Evolutionary conservation across 2,329 filamentous ascomycete genomes (phyloP), one percentile per base, ranked within the genome.

Genomic region (Neospermospora avenae): DNA sequence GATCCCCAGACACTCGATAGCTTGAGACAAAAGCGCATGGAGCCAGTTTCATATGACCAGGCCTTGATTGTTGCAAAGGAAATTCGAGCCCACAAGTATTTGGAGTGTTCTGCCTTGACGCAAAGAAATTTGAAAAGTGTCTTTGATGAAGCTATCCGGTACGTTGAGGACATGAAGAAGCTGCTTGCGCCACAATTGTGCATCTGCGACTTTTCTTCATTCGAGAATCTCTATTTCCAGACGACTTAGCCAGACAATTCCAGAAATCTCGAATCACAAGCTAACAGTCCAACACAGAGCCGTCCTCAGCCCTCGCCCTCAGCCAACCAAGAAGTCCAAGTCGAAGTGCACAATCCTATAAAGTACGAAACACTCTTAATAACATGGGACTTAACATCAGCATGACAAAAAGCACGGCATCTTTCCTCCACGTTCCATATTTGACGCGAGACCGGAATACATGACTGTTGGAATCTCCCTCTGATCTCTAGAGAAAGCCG

Each of bases 141-240:
- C 52, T 99, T 99, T 74, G 95, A 99, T 73, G 93, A 97, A 78
- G 95, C 95, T 35, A 99, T 99, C 74, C 88, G 95, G 95, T 98
- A 79, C 70, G 88, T 78, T 25, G 4, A 28, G 14, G 20, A 46
- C 11, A 18, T 45, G 14, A 16, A 7, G 8, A 11, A 20, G 39
- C 8, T 44, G n/a, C 10, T 13, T 42, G 37, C 25, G 5, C n/a
- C 4, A 20, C 39, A 16, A n/a, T 20, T 16, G 25, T 52, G 3
- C 11, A 31, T 46, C 37, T 10, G 4, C 8, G 22, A 20, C n/a
- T 4, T 10, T 16, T 18, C 8, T 14, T 25, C 13, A 22, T 22
- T 25, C 37, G 5, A 24, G 14, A 2, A 35, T 16, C 16, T 14
- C 16, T 42, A 13, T 14, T 35, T 28, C 22, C 48, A 18, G 34